phyloP scores from a whole-genome alignment of 768 basidiomycete genomes.

The Mycena epipterygia region DNA sequence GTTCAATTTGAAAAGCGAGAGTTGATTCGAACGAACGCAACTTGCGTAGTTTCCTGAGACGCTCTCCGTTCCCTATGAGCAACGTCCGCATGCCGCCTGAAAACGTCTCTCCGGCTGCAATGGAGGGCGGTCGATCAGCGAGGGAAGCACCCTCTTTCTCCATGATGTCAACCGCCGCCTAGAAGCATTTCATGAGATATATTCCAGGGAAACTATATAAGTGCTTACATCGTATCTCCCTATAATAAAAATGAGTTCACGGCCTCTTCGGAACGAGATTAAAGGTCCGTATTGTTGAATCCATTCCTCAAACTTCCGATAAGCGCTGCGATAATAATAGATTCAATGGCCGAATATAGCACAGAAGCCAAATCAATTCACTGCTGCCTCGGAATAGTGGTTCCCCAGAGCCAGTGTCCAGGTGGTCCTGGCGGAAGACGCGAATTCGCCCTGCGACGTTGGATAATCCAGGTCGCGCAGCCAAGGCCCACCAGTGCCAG shows the following conservation, averaged over 20 bases:
- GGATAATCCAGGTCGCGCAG: conserved; percentile 9
- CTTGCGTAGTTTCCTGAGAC: conserved; percentile 74
- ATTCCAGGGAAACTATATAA: background rate
- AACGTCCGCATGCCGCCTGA: conserved; percentile 71
- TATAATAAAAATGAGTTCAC: conserved; percentile 59
- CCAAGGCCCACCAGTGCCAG: conserved; percentile 4
- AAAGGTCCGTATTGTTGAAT: conserved; percentile 72
- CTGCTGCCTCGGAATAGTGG: conserved; percentile 56
- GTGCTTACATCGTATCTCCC: conserved; percentile 53
- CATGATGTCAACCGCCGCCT: conserved; percentile 76
- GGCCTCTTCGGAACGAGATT: conserved; percentile 68
- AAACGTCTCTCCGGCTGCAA: conserved; percentile 72
- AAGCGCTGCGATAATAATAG: conserved; percentile 49
- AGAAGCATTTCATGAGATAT: too few relatives aligned
- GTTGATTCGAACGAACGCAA: conserved; percentile 38
- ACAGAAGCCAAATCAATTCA: conserved; percentile 37
- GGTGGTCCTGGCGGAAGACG: conserved; percentile 60
- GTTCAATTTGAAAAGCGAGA: background rate
- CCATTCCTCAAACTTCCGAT: conserved; percentile 71
- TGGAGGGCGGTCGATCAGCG: conserved; percentile 67
- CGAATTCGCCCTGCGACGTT: background rate
- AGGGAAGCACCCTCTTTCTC: conserved; percentile 72
- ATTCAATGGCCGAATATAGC: background rate
- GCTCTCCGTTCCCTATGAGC: conserved; percentile 68
- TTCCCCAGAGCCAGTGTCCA: conserved; percentile 56